phyloP scores from a whole-genome alignment of 345 rosid species.

The Crucihimalaya himalaica region DNA sequence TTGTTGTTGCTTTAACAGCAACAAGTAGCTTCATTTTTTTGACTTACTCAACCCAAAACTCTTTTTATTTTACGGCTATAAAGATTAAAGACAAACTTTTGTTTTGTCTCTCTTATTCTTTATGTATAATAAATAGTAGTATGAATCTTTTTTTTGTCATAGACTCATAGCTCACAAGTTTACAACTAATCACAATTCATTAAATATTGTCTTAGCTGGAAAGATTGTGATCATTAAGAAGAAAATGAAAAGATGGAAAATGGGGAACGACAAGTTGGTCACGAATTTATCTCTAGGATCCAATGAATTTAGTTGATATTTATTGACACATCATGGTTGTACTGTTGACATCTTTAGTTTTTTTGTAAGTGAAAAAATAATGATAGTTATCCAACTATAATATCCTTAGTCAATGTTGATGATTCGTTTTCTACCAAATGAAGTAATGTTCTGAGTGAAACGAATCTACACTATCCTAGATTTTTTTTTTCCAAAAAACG shows the following conservation, averaged over 20 bases:
- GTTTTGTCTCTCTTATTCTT: constrained; percentile 1
- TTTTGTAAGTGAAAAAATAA: not conserved
- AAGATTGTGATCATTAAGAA: not conserved
- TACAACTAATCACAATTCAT: not conserved
- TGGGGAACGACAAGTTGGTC: constrained; percentile 19
- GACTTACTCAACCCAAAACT: constrained; percentile 25
- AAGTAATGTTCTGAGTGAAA: not conserved
- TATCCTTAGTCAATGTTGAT: not conserved
- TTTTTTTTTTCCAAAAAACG: not conserved
- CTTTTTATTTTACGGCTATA: constrained; percentile 32
- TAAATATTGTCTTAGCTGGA: constrained; percentile 10
- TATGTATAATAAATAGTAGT: not conserved
- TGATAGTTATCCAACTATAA: not conserved
- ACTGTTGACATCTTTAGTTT: not conserved
- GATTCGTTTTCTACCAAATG: not conserved
- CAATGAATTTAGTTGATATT: constrained; percentile 13
- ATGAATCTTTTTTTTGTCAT: not conserved
- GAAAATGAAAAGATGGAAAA: not conserved
- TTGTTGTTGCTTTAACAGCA: constrained; percentile 36
- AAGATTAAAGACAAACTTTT: constrained; percentile 22
- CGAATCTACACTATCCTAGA: not conserved
- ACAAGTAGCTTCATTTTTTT: constrained; percentile 21
- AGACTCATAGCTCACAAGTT: not conserved
- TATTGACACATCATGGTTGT: constrained; percentile 7
- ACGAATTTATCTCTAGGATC: not conserved